Conservation (phyloP, 2,329 filamentous ascomycete genomes). For the Aureobasidium sp. region DNA sequence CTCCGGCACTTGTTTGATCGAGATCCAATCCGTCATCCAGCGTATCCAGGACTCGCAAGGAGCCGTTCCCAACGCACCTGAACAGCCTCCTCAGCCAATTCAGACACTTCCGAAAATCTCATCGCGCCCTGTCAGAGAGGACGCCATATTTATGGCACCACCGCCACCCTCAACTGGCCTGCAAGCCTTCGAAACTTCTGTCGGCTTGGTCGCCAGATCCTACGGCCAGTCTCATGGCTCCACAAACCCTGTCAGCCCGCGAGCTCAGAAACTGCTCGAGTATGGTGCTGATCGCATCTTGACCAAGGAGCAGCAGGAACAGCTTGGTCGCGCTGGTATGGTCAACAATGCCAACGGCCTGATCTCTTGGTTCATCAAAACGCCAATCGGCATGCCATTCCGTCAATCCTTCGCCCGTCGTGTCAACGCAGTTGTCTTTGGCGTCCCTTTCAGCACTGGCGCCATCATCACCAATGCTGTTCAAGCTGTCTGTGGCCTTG, state of each 20-base stretch:
- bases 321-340: conserved; percentile 41
- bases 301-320: conserved; percentile 44
- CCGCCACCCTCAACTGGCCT: conserved; percentile 26
- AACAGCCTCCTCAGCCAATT: conserved; percentile 13
- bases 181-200: conserved; percentile 29
- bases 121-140: conserved; percentile 36
- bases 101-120: conserved; percentile 11
- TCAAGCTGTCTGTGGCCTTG: conserved; percentile 52
- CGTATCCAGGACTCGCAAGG: conserved; percentile 50
- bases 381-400: conserved; percentile 57
- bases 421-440: conserved; percentile 60
- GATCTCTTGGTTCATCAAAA: conserved; percentile 39
- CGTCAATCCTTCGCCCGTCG: conserved; percentile 59
- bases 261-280: conserved; percentile 25
- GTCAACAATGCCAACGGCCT: conserved; percentile 34
- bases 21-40: conserved; percentile 57
- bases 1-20: conserved; percentile 57
- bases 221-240: conserved; percentile 39
- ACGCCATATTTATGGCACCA: conserved; percentile 35
- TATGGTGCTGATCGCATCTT: conserved; percentile 22
- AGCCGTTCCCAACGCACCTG: conserved; percentile 6
- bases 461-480: conserved; percentile 63
- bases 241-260: conserved; percentile 28
- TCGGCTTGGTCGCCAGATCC: conserved; percentile 38
- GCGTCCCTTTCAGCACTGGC: conserved; percentile 62